Evolutionary conservation across 371 early-diverging fungal genomes (phyloP), one percentile per base, ranked within the genome.

Genomic region (Mortierella sp.): DNA sequence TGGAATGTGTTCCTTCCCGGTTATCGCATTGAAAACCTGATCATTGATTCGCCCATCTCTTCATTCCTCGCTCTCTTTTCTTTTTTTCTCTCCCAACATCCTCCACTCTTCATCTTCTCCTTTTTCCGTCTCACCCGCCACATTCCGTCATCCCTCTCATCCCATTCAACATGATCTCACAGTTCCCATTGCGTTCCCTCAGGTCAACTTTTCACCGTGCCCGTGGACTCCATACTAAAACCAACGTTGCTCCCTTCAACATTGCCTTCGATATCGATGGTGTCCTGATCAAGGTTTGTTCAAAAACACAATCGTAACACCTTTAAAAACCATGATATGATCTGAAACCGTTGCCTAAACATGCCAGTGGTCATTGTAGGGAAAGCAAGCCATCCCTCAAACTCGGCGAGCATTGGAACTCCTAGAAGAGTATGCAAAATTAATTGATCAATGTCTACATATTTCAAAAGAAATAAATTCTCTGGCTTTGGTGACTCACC

Each of bases 351-450:
- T 52, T 12, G 1, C 9, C 9, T 6, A 52, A 22, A 30, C 55
- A 28, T 28, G 24, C 10, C 30, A 55, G 26, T 28, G 9, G 14
- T 9, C 12, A 28, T 14, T 54, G 16, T 30, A 78, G 78, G 78
- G 78, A 39, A 66, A 70, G 9, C 70, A 70, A 59, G 73, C 65
- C 20, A 58, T 78, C 39, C 73, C 78, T n/a, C 78, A 78, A 39
- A 70, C 78, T 5, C 69, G 69, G 11, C 68, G 69, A 4, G 78
- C 78, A 28, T 59, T 78, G 14, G 68, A 78, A 22, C 51, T 78
- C 45, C 63, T 78, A 9, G 54, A 70, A 39, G 70, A 73, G 78
- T 78, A 70, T 52, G 74, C 14, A 37, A 5, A 1, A 22, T 35
- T 16, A 20, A 0, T 51, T 20, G 40, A 22, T 12, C 67, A 40